Conservation (phyloP, 371 early-diverging fungal genomes). For the Zychaea mexicana region DNA sequence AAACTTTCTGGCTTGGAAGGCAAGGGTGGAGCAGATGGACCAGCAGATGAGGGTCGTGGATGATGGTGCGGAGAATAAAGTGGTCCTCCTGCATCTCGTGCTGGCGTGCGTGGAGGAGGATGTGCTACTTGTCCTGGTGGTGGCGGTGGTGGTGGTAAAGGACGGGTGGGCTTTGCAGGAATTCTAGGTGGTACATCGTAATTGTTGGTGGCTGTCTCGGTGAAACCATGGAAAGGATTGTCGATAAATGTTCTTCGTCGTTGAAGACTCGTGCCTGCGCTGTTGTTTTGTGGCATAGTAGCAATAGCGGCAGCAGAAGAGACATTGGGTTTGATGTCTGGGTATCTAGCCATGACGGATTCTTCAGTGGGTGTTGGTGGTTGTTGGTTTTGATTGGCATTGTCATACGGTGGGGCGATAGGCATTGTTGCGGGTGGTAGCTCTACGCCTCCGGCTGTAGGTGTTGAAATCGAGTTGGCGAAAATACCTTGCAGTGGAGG, state of each 20-base stretch:
- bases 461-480: constrained; percentile 7
- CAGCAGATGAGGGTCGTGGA: constrained; percentile 13
- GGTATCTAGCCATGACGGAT: constrained; percentile 11
- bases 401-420: not conserved
- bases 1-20: constrained; percentile 19
- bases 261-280: constrained; percentile 14
- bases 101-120: no score
- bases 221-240: constrained; percentile 64
- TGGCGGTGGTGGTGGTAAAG: constrained; percentile 17
- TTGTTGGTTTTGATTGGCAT: not conserved
- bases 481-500: constrained; percentile 32
- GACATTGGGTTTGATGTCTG: constrained; percentile 19
- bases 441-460: not conserved
- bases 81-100: no score
- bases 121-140: not conserved
- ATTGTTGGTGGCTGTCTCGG: constrained; percentile 25
- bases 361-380: constrained; percentile 24
- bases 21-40: constrained; percentile 6
- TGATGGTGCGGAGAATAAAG: not conserved
- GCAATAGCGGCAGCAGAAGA: constrained; percentile 9
- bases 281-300: not conserved
- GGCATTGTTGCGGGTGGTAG: constrained; percentile 4
- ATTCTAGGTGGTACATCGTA: constrained; percentile 24
- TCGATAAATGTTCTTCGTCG: constrained; percentile 61
- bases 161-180: constrained; percentile 26